Percentiles rank a stretch among this genome's conserved stretches.
Conservation (phyloP, 306 rosid species). For the Herpetospermum pedunculosum region DNA sequence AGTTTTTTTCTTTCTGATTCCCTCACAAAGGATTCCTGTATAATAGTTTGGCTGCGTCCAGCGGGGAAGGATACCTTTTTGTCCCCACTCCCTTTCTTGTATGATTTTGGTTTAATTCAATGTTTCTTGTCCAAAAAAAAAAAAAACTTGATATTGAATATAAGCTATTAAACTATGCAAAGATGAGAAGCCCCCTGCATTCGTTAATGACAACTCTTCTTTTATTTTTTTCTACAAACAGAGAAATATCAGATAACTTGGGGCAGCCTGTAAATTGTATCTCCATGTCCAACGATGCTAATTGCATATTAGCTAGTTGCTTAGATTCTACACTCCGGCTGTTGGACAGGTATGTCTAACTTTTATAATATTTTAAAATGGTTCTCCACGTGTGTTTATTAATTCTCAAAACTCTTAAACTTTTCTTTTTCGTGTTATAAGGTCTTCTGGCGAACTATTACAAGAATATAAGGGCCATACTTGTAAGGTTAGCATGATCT, state of each 20-base stretch:
- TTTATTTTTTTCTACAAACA: slow-evolving; percentile 10
- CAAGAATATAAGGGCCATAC: slow-evolving; percentile 85
- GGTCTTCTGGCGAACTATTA: slow-evolving; percentile 71
- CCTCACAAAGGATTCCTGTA: not conserved
- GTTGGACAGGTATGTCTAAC: slow-evolving; percentile 45
- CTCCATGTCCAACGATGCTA: slow-evolving; percentile 86
- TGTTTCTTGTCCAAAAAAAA: not conserved
- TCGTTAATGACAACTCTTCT: not conserved
- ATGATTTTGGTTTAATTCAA: not conserved
- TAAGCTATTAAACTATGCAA: not conserved
- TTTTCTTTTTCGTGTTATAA: slow-evolving; percentile 22
- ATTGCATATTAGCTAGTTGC: slow-evolving; percentile 75
- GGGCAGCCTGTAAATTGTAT: slow-evolving; percentile 93
- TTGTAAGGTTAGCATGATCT: slow-evolving; percentile 52
- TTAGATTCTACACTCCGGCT: slow-evolving; percentile 74
- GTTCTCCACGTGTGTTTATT: not conserved
- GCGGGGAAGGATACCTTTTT: not conserved
- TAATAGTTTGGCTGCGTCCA: not conserved
- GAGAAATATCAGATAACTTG: slow-evolving; percentile 69
- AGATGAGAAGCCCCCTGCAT: not conserved
- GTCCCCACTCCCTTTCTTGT: not conserved
- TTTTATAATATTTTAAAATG: not conserved
- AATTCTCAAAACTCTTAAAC: not conserved
- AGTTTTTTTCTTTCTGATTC: not conserved
- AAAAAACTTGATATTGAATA: not conserved